Conservation (phyloP, 192 early-diverging fungal genomes). For the Coemansia nantahalensis region DNA sequence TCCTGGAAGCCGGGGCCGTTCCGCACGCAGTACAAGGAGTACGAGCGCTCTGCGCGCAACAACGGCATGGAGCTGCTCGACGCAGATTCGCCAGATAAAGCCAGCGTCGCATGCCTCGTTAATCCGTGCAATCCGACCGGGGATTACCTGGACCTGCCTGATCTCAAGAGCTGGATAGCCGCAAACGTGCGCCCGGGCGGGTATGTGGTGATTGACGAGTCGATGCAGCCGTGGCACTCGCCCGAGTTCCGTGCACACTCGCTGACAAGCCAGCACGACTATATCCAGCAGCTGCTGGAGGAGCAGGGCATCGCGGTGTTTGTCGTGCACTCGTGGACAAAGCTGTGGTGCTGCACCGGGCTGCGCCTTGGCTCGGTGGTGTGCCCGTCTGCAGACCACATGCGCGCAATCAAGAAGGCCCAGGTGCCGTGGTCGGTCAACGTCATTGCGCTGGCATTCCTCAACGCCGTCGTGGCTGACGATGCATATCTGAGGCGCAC, state of each 20-base stretch:
- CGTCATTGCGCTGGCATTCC: slow-evolving; percentile 78
- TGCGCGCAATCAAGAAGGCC: slow-evolving; percentile 68
- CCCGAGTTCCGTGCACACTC: slow-evolving; percentile 76
- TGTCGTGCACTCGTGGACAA: slow-evolving; percentile 93
- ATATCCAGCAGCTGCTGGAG: slow-evolving; percentile 58
- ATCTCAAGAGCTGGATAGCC: slow-evolving; percentile 73
- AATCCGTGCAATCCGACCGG: slow-evolving; percentile 94
- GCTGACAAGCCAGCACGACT: slow-evolving; percentile 72
- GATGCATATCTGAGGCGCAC: slow-evolving; percentile 68
- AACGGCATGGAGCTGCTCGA: slow-evolving; percentile 67
- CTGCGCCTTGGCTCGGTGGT: slow-evolving; percentile 85
- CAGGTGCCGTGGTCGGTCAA: slow-evolving; percentile 96
- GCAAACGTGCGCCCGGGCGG: slow-evolving; percentile 76
- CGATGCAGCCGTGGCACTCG: slow-evolving; percentile 94
- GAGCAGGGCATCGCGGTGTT: slow-evolving; percentile 72
- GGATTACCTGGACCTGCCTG: slow-evolving; percentile 72
- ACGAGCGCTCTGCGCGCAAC: slow-evolving; percentile 79
- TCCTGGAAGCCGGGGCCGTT: slow-evolving; percentile 87
- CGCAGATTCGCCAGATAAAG: slow-evolving; percentile 55
- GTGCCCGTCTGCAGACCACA: slow-evolving; percentile 76
- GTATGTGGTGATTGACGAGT: slow-evolving; percentile 84
- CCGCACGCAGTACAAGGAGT: slow-evolving; percentile 86
- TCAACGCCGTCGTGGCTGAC: slow-evolving; percentile 74
- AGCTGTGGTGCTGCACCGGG: slow-evolving; percentile 91
- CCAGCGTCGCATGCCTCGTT: slow-evolving; percentile 77